A percentile compares a stretch with the other conserved stretches of the same genome.
Evolutionary conservation across 2,329 filamentous ascomycete genomes (phyloP).

Genomic region (Pseudopithomyces chartarum): DNA sequence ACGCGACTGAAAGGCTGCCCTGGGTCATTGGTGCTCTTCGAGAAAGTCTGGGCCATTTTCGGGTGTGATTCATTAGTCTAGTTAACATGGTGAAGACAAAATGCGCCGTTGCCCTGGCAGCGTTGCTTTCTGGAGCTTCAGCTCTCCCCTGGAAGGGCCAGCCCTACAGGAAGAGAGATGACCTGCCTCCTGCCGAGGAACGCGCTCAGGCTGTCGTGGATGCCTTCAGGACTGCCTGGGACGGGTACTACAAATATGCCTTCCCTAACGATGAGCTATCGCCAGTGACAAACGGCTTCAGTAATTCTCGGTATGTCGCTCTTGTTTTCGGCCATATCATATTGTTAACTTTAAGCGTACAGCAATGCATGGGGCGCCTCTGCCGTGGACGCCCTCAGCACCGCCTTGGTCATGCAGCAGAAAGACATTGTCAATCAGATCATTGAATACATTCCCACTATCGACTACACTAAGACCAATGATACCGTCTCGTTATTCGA

Average conservation of each 20-base stretch:
- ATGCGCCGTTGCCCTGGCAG: slow-evolving; percentile 4
- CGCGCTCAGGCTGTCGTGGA: slow-evolving; percentile 42
- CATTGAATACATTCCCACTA: slow-evolving; percentile 69
- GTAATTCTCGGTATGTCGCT: slow-evolving; percentile 68
- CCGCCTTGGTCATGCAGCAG: slow-evolving; percentile 77
- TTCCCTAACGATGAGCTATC: slow-evolving; percentile 78
- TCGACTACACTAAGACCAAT: slow-evolving; percentile 70
- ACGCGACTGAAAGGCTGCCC: neutral
- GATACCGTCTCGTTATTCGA: slow-evolving; percentile 77
- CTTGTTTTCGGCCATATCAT: neutral
- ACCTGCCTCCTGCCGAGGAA: slow-evolving; percentile 11
- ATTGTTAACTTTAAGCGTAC: neutral
- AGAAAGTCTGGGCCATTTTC: neutral
- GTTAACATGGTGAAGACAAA: slow-evolving; percentile 7
- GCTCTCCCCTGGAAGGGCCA: slow-evolving; percentile 9
- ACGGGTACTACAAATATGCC: slow-evolving; percentile 69
- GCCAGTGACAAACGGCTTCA: slow-evolving; percentile 67
- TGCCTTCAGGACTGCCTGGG: slow-evolving; percentile 41
- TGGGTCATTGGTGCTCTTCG: neutral
- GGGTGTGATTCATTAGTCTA: too few relatives aligned
- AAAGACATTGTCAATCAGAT: slow-evolving; percentile 71
- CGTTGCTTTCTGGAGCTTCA: slow-evolving; percentile 1
- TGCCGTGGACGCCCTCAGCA: slow-evolving; percentile 79
- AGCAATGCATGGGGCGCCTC: slow-evolving; percentile 87
- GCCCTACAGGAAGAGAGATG: slow-evolving; percentile 15